Percentiles rank a stretch among this genome's conserved stretches.
These are phyloP conservation scores for Geum urbanum DNA, from an alignment of 306 rosid genomes.

Conservation along the genomic window DNA sequence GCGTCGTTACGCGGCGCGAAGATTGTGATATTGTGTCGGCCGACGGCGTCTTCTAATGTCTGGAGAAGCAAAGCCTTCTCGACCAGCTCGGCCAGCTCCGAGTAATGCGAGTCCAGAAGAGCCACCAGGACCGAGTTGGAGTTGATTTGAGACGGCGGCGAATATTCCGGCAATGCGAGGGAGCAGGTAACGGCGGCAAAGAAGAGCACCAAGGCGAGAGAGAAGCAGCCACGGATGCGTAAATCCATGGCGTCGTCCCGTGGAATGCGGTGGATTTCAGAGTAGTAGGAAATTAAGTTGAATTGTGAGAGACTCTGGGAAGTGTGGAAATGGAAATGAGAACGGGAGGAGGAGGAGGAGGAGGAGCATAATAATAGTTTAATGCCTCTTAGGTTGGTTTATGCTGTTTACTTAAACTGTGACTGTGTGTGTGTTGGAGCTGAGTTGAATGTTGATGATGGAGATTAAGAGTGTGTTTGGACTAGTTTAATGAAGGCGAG, in stretches of 20 bases:
- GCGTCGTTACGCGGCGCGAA: constrained; percentile 82
- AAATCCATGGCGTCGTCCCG: constrained; percentile 60
- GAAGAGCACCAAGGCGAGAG: too few relatives aligned
- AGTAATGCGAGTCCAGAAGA: constrained; percentile 84
- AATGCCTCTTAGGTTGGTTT: too few relatives aligned
- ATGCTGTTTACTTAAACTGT: too few relatives aligned
- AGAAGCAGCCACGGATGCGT: constrained; percentile 31
- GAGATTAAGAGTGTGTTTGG: too few relatives aligned
- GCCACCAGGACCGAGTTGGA: constrained; percentile 94
- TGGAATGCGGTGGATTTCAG: constrained; percentile 39
- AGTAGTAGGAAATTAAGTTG: neutral
- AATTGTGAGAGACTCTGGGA: neutral
- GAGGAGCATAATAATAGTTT: neutral
- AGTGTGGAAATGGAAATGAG: too few relatives aligned
- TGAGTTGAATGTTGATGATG: too few relatives aligned
- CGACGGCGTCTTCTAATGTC: constrained; percentile 72
- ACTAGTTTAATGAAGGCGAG: neutral
- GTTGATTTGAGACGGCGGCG: constrained; percentile 46
- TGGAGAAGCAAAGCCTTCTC: constrained; percentile 83
- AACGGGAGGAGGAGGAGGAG: neutral
- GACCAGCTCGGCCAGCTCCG: constrained; percentile 81
- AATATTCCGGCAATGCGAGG: constrained; percentile 35
- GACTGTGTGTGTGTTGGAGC: too few relatives aligned
- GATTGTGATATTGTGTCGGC: constrained; percentile 68
- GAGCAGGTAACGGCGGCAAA: constrained; percentile 10